These are phyloP conservation scores for Termitomyces sp. DNA, from an alignment of 768 basidiomycete species.

Conservation along the genomic window DNA sequence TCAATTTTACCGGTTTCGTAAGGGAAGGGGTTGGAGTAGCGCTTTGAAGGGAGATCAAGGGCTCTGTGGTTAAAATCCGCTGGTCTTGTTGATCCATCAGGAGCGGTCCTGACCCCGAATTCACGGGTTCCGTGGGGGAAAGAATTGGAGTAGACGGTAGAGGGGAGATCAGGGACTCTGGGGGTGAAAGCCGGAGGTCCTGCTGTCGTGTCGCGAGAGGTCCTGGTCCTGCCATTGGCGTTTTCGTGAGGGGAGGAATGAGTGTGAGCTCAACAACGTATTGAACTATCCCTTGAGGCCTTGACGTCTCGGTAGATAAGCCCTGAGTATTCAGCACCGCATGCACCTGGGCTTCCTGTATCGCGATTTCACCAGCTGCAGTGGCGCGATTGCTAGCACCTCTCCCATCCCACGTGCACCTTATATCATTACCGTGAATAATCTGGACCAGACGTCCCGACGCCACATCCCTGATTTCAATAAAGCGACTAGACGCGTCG, in stretches of 20 bases:
- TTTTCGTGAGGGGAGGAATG: not conserved
- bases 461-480: conserved; percentile 84
- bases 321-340: conserved; percentile 6
- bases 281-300: not conserved
- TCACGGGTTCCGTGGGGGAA: not conserved
- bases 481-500: conserved; percentile 73
- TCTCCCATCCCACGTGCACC: conserved; percentile 90
- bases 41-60: not conserved
- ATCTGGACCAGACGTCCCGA: conserved; percentile 82
- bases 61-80: not conserved
- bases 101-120: no score
- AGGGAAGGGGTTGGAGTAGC: not conserved
- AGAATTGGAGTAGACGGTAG: not conserved
- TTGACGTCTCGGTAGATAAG: not conserved
- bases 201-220: not conserved
- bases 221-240: not conserved
- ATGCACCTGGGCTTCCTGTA: conserved; percentile 6
- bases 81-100: not conserved
- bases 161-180: not conserved
- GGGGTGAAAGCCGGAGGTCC: not conserved
- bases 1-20: not conserved
- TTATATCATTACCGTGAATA: conserved; percentile 77
- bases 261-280: conserved; percentile 5
- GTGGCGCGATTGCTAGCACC: conserved; percentile 52
- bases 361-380: conserved; percentile 22